Evolutionary conservation across 495 filamentous ascomycete genomes (phyloP), one percentile per base, ranked within the genome.

Genomic region (Aspergillus funiculosus): DNA sequence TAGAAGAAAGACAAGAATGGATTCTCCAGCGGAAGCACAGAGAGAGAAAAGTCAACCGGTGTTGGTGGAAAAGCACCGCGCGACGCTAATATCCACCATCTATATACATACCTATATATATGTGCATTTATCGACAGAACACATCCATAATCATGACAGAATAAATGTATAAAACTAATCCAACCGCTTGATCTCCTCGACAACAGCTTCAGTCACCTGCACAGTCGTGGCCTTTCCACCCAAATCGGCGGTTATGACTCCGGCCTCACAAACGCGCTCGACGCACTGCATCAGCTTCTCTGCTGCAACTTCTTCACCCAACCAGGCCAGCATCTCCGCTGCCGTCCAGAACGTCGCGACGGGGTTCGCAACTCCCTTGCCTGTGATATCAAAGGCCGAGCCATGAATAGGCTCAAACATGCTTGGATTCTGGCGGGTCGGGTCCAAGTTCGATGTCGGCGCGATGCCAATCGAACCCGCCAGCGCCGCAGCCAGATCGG

Each of bases 361-460:
- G 0, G 83, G 83, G 58, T 89, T 87, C 8, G 83, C 83, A 27
- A 85, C 67, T 0, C 82, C 82, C 59, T 80, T 81, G 0, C 83
- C 83, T 1, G 80, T 79, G 43, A 89, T 86, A 52, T 87, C 83
- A 10, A 82, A 82, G 1, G 80, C 80, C n/a, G 72, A 77, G 6
- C 80, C 79, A 49, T 83, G 80, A 34, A 83, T 82, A 0, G 79
- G 79, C 70, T 83, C 79, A 49, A 85, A 85, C 74, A 85, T 81
- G 35, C 71, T 76, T 1, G 81, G 80, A 44, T 74, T 67, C 56
- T 72, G 43, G 21, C 79, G 64, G 5, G 77, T 82, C 2, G 80
- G 79, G 53, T 83, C 80, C 5, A 85, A 71, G 51, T 85, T 83
- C 29, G 72, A 76, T 0, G 75, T 78, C n/a, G 80, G 77, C 4